Evolutionary conservation across 306 rosid species (phyloP).

Genomic region (Canavalia ensiformis): DNA sequence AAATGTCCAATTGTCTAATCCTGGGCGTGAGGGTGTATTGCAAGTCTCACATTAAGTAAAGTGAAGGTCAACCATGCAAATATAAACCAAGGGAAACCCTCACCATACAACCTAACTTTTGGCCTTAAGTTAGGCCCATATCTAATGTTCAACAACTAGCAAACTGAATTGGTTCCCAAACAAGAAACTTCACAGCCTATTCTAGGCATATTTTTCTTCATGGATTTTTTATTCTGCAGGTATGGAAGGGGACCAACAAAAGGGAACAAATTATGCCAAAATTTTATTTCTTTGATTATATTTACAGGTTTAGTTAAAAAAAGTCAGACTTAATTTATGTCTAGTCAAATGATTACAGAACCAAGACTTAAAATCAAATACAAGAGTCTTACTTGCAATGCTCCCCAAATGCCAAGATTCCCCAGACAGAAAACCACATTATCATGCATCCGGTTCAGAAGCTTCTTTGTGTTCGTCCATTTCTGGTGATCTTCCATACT

Average conservation of each 20-base stretch:
- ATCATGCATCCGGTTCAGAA: slow-evolving; percentile 75
- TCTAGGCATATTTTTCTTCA: neutral
- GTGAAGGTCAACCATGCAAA: too few relatives aligned
- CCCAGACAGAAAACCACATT: slow-evolving; percentile 73
- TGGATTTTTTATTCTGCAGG: neutral
- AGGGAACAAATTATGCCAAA: neutral
- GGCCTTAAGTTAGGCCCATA: too few relatives aligned
- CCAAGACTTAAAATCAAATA: slow-evolving; percentile 33
- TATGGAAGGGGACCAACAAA: slow-evolving; percentile 1
- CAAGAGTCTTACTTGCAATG: slow-evolving; percentile 70
- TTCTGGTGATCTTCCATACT: slow-evolving; percentile 61
- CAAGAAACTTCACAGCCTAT: slow-evolving; percentile 14
- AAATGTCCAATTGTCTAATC: too few relatives aligned
- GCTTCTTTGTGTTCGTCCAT: slow-evolving; percentile 67
- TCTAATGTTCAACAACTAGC: neutral
- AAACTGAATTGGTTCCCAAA: neutral
- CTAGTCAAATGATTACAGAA: slow-evolving; percentile 36
- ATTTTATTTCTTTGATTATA: slow-evolving; percentile 15
- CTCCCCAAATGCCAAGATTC: slow-evolving; percentile 91
- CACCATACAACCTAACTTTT: too few relatives aligned
- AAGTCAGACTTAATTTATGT: neutral
- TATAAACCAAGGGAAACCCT: too few relatives aligned
- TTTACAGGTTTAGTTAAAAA: slow-evolving; percentile 19
- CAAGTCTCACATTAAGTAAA: too few relatives aligned
- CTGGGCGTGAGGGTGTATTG: too few relatives aligned